These are phyloP conservation scores for Solanum hybrid DNA, from an alignment of 305 asterid genomes.

Conservation along the genomic window DNA sequence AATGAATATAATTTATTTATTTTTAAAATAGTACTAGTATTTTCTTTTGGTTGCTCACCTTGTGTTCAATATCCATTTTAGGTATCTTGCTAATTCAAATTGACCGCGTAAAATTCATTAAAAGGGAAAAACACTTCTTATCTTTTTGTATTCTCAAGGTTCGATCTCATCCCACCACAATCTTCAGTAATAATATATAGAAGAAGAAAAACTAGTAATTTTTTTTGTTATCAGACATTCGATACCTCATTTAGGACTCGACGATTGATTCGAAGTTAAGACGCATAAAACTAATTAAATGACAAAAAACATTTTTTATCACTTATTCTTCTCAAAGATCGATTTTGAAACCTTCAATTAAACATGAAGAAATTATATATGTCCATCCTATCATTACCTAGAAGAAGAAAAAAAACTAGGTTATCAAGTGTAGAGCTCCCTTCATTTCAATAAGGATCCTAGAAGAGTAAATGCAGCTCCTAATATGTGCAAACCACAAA, in stretches of 20 bases:
- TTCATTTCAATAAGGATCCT: constrained; percentile 71
- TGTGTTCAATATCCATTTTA: not conserved
- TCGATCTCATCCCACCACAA: not conserved
- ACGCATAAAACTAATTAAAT: not conserved
- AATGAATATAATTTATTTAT: not conserved
- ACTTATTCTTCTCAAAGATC: not conserved
- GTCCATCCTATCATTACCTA: not conserved
- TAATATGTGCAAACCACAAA: constrained; percentile 69
- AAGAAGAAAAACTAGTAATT: not conserved
- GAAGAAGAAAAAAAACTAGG: not conserved
- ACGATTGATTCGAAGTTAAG: not conserved
- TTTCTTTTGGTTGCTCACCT: not conserved
- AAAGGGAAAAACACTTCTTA: not conserved
- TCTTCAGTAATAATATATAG: not conserved
- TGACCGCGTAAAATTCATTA: not conserved
- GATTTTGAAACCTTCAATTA: not conserved
- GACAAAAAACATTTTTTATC: not conserved
- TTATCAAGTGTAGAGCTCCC: constrained; percentile 54
- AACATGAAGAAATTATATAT: not conserved
- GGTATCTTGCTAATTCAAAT: not conserved
- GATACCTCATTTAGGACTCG: not conserved
- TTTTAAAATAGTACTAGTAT: not conserved
- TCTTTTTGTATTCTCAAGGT: not conserved
- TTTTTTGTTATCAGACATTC: not conserved
- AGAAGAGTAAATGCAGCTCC: constrained; percentile 49